Percentiles rank a stretch among this genome's conserved stretches.
These are phyloP conservation scores for Pseudogymnoascus sp. DNA, from an alignment of 2,329 filamentous ascomycete genomes.

Conservation along the genomic window DNA sequence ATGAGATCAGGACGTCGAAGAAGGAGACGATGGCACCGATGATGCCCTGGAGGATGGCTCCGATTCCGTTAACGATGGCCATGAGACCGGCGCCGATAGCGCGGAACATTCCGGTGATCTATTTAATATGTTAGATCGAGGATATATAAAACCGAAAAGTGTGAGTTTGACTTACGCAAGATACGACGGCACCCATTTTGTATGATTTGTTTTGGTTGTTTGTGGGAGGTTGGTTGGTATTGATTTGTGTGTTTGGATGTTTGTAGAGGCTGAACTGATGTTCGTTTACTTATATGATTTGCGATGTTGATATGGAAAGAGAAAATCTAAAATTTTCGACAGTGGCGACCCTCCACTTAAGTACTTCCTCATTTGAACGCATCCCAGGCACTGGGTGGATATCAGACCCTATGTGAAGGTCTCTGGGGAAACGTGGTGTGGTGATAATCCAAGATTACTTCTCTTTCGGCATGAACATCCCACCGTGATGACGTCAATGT, in stretches of 20 bases:
- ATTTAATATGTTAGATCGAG: constrained; percentile 13
- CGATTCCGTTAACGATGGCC: constrained; percentile 48
- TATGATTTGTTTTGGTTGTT: constrained; percentile 15
- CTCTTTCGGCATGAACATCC: not conserved
- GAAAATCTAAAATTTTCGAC: not conserved
- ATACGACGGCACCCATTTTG: constrained; percentile 31
- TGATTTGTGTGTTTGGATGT: constrained; percentile 11
- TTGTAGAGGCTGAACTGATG: not conserved
- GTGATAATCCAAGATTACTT: not conserved
- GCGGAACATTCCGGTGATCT: constrained; percentile 27
- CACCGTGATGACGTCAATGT: not conserved
- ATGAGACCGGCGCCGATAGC: constrained; percentile 30
- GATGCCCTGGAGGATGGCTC: constrained; percentile 26
- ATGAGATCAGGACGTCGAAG: constrained; percentile 31
- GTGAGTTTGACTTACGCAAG: constrained; percentile 25
- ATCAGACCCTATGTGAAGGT: not conserved
- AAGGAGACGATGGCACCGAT: constrained; percentile 26
- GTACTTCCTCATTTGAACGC: not conserved
- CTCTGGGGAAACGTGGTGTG: not conserved
- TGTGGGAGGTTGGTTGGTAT: constrained; percentile 14
- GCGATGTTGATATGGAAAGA: constrained; percentile 5
- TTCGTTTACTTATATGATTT: not conserved
- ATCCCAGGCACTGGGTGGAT: constrained; percentile 1
- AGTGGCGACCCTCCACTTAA: constrained; percentile 4
- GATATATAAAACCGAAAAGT: not conserved